Base-by-base conservation (phyloP, 2,329 filamentous ascomycete genomes). In the Calonectria honghensis region DNA sequence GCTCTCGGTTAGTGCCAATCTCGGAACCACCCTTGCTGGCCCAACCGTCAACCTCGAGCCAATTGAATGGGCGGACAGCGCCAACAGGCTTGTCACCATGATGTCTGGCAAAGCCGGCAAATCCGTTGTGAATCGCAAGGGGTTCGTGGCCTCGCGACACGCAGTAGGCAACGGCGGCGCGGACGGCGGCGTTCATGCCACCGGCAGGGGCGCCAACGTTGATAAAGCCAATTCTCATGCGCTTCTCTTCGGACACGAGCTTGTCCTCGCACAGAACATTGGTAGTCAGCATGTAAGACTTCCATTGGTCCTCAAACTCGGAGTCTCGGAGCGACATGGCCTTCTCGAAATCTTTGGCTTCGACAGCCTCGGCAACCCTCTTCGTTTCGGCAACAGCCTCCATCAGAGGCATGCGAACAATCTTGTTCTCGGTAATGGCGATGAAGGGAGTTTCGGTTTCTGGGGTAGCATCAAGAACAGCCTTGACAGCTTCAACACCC, bases 341-440 rank as follows among this genome's bases (percentile, higher is more conserved):
- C 75, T 89, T 91, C 45, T 94, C 93, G 82, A 98, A 99, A 79
- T 98, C 93, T 83, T 96, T 96, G 70, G 90, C 91, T 31, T 95
- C 91, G 73, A 99, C 98, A 39, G 95, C 94, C 78, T 91, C 91
- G 18, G 95, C 92, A 0, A 98, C 95, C 70, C 94, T 91, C 84
- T 98, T 94, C 35, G 97, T 99, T 81, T 96, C 91, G 61, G 91
- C 88, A 14, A 99, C 97, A 1, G 97, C 96, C 83, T 98, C 91
- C 88, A 98, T 94, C 32, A 99, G 88, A 27, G 96, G 94, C 80
- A 96, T 96, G 70, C 96, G 92, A 77, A 96, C 93, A 83, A 99
- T 98, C 88, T 99, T 98, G 90, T 98, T 98, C 88, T 99, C 97
- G 77, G 94, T 96, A 79, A 99, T 96, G 79, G 96, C 96, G 83